Base-by-base conservation (phyloP, 352 stramenopile species). In the Pythium aristosporum region DNA sequence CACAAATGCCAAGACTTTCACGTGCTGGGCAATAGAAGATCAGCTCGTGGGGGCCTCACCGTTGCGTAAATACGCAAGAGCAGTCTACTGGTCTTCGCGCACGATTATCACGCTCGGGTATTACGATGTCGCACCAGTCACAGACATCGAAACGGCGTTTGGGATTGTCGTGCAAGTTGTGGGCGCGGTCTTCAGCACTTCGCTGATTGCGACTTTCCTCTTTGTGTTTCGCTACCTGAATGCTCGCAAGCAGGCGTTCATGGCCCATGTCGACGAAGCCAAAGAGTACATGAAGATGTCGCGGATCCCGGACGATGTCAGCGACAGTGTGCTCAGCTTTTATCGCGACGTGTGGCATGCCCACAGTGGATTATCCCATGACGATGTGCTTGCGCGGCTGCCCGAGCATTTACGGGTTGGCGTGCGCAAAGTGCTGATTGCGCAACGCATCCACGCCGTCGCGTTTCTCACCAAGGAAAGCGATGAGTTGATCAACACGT, bases 221-320 rank as follows among this genome's bases (percentile, higher is more conserved):
- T 91, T 91, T 54, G 83, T 91, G 28, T 88, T 91, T 37, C 69
- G 80, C 7, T 79, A 89, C 46, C 71, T 80, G 13, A 85, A 82
- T 37, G 74, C 69, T 3, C 67, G 76, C 0, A 79, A 87, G 53
- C 79, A 88, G 56, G 72, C 79, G 28, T 89, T 92, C 62, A 88
- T 88, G 76, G 61, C 76, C 3, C 77, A 87, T 34, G 77, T 90
- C 1, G 80, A 92, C 49, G 85, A 75, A 36, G 77, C 82, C 28
- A 88, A 89, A 37, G 80, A 87, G 72, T 89, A 87, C 65, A 90
- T 92, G 82, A 72, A 79, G 52, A 75, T 82, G 55, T 79, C 75
- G 4, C 69, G 72, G n/a, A 84, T 92, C 32, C 82, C 82, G 0
- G 72, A 88, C 34, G 67, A 66, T n/a, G 72, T 92, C 25, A 78